These are phyloP conservation scores for Phytophthora idaei DNA, from an alignment of 352 stramenopile genomes.

Conservation along the genomic window DNA sequence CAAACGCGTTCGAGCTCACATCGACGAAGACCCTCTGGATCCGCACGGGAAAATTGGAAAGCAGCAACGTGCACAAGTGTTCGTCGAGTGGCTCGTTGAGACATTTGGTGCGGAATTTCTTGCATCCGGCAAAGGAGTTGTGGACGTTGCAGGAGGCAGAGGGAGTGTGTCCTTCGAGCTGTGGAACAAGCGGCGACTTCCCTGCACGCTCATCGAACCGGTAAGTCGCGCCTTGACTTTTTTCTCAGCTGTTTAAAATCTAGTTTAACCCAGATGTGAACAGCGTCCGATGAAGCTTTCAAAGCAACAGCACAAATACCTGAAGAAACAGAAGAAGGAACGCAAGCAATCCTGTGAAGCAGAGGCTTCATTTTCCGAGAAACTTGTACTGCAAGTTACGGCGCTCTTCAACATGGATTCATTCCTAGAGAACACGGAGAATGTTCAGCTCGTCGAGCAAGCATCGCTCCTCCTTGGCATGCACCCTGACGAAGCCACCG, in stretches of 20 bases:
- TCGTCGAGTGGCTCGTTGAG: slow-evolving; percentile 78
- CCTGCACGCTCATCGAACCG: slow-evolving; percentile 81
- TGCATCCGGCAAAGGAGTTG: slow-evolving; percentile 54
- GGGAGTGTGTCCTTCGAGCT: slow-evolving; percentile 88
- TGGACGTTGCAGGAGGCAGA: slow-evolving; percentile 84
- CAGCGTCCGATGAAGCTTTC: slow-evolving; percentile 78
- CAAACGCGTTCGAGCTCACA: slow-evolving; percentile 59
- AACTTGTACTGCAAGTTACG: slow-evolving; percentile 68
- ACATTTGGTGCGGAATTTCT: slow-evolving; percentile 66
- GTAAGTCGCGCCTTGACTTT: slow-evolving; percentile 37
- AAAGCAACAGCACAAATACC: slow-evolving; percentile 69
- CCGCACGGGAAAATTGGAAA: slow-evolving; percentile 78
- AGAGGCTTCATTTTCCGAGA: slow-evolving; percentile 22
- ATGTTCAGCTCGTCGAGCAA: slow-evolving; percentile 65
- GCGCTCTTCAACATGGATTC: slow-evolving; percentile 68
- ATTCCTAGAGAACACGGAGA: slow-evolving; percentile 52
- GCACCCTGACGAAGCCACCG: slow-evolving; percentile 95
- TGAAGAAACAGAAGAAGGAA: slow-evolving; percentile 66
- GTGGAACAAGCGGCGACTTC: slow-evolving; percentile 78
- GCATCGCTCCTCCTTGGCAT: slow-evolving; percentile 91
- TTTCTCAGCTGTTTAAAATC: neutral
- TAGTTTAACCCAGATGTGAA: slow-evolving; percentile 22
- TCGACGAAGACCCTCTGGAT: slow-evolving; percentile 67
- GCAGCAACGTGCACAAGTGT: slow-evolving; percentile 68
- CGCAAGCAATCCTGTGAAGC: slow-evolving; percentile 20